A percentile compares a stretch with the other conserved stretches of the same genome.
Conservation (phyloP, 176 grass and related monocot species). For the Calamus simplicifolius region DNA sequence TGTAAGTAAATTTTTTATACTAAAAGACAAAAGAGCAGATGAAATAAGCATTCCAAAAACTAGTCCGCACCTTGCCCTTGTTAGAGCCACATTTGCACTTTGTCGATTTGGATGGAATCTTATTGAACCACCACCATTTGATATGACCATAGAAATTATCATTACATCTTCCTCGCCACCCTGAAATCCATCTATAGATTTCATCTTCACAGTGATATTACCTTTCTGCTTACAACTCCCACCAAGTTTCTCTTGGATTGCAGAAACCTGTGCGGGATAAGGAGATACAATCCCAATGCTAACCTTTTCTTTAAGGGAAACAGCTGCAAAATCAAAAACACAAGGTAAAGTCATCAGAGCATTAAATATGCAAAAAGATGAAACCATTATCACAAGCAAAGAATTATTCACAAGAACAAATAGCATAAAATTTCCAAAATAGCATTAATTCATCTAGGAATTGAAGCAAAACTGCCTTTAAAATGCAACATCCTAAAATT, state of each 20-base stretch:
- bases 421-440: no score
- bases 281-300: constrained; percentile 65
- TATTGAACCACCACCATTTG: constrained; percentile 37
- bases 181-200: constrained; percentile 78
- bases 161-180: constrained; percentile 77
- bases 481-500: no score
- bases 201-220: constrained; percentile 54
- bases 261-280: constrained; percentile 48
- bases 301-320: constrained; percentile 35
- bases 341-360: no score
- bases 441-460: no score
- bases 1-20: no score
- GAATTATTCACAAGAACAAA: no score
- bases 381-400: no score
- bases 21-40: no score
- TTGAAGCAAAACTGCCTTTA: no score
- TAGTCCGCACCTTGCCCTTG: constrained; percentile 59
- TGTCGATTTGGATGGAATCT: constrained; percentile 58
- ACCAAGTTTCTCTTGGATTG: constrained; percentile 48
- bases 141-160: constrained; percentile 73
- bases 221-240: constrained; percentile 26
- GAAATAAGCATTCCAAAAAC: no score
- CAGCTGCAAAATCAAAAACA: not conserved
- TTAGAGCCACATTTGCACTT: constrained; percentile 76
- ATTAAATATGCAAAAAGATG: no score